phyloP scores from a whole-genome alignment of 208 protist species.

The Balamuthia mandrillaris region DNA sequence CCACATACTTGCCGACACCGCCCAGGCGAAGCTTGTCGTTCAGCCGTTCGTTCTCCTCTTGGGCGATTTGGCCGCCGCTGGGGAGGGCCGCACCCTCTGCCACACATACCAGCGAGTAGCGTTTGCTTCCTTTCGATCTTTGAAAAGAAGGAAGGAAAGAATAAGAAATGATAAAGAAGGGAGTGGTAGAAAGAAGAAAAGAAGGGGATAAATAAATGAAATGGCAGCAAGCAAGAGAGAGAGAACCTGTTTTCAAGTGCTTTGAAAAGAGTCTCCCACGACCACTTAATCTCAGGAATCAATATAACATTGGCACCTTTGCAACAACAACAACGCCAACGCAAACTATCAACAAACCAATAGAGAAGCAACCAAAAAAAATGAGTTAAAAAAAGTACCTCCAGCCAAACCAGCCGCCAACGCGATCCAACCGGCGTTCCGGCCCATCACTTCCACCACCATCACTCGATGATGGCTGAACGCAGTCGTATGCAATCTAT shows the following conservation, averaged over 20 bases:
- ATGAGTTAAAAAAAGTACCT: constrained; percentile 52
- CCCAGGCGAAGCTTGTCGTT: no score
- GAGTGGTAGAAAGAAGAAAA: no score
- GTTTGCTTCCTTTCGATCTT: background rate
- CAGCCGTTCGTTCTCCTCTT: no score
- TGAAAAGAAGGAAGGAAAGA: no score
- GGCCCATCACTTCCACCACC: constrained; percentile 65
- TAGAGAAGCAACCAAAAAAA: background rate
- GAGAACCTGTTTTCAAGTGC: background rate
- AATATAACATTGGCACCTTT: constrained; percentile 1
- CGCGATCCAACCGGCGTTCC: constrained; percentile 64
- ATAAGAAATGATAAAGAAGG: no score
- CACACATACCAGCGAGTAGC: constrained; percentile 1
- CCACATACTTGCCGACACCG: constrained; percentile 24
- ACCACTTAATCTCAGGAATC: background rate
- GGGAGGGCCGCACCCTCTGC: background rate
- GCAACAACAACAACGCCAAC: background rate
- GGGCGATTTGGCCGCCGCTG: no score
- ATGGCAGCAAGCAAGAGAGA: no score
- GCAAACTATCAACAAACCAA: background rate
- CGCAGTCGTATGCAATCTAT: constrained; percentile 55
- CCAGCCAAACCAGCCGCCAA: constrained; percentile 55
- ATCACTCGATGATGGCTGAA: constrained; percentile 62
- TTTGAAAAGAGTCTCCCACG: background rate
- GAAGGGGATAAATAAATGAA: no score